These are phyloP conservation scores for Macrophomina phaseolina DNA, from an alignment of 2,329 filamentous ascomycete genomes.

Conservation along the genomic window DNA sequence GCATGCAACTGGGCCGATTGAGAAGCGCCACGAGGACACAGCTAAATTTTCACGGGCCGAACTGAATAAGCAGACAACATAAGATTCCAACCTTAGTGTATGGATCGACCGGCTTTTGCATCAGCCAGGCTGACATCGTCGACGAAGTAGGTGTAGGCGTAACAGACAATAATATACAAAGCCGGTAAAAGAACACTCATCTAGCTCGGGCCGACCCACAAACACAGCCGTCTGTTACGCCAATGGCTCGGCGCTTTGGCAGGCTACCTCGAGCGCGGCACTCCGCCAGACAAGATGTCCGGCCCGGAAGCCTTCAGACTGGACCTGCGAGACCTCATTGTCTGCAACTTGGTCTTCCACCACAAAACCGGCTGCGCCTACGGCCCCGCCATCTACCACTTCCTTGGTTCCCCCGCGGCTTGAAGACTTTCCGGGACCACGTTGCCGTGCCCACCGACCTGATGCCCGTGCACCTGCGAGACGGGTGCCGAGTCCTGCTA, in stretches of 20 bases:
- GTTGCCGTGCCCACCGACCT: not conserved
- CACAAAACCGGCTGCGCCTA: slow-evolving; percentile 27
- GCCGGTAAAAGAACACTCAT: slow-evolving; percentile 31
- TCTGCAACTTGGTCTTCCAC: not conserved
- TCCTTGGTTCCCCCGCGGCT: slow-evolving; percentile 35
- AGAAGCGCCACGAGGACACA: not conserved
- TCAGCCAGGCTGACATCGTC: slow-evolving; percentile 40
- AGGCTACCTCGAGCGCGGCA: not conserved
- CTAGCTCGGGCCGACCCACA: slow-evolving; percentile 30
- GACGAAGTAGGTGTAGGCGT: slow-evolving; percentile 42
- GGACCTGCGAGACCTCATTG: not conserved
- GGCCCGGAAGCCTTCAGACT: not conserved
- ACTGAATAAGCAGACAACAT: not conserved
- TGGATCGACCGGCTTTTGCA: slow-evolving; percentile 40
- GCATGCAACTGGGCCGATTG: not conserved
- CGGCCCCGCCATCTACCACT: slow-evolving; percentile 35
- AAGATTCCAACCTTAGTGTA: slow-evolving; percentile 26
- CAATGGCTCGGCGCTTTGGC: not conserved
- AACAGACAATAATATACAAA: slow-evolving; percentile 43
- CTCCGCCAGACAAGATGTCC: not conserved
- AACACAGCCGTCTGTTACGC: not conserved
- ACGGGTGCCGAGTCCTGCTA: slow-evolving; percentile 21
- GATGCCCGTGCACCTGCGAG: not conserved
- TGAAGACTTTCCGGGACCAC: not conserved
- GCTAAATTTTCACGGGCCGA: not conserved